Evolutionary conservation across 2,329 filamentous ascomycete species (phyloP), one percentile per base, ranked within the genome.

Genomic region (Talaromyces amestolkiae): DNA sequence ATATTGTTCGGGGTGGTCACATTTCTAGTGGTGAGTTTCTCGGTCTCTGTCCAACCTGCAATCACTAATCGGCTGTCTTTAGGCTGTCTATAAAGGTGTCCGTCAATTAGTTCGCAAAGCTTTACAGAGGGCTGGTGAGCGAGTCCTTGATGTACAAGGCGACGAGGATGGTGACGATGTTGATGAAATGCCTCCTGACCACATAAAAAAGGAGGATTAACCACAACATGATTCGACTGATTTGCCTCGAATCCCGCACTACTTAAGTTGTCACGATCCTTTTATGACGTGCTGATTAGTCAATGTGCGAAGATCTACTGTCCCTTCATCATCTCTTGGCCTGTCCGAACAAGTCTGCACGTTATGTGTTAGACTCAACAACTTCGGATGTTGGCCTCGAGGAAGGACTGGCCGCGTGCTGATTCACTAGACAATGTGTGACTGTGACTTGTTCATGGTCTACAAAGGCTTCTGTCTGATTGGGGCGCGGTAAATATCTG

Each of bases 201-300:
- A 56, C 5, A 37, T 56, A 24, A 64, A 66, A 43, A 66, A 66
- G 53, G 58, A 66, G 17, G 22, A 61, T 58, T 67, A 62, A 41
- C n/a, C 27, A 15, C 3, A 9, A 27, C 45, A 31, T 9, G 22
- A 37, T 11, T 8, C 10, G 8, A 37, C 2, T 15, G 22, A n/a
- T 9, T 7, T 24, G 31, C 11, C 11, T 61, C 22, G 8, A 27
- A 10, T 31, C 58, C 77, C 91, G 92, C 92, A 94, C 91, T 90
- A 91, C 91, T 96, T 97, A 91, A 97, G 93, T 95, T 96, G 91
- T 86, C 92, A 93, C 86, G 86, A 87, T 83, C 83, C 84, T 86
- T 82, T 90, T 86, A 86, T 94, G 89, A 88, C 87, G 87, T 93
- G 91, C 88, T 90, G 89, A 95, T 93, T 89, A 95, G 93, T 97